Conservation (phyloP, 2,329 filamentous ascomycete genomes). For the Hypoxylon sp. region DNA sequence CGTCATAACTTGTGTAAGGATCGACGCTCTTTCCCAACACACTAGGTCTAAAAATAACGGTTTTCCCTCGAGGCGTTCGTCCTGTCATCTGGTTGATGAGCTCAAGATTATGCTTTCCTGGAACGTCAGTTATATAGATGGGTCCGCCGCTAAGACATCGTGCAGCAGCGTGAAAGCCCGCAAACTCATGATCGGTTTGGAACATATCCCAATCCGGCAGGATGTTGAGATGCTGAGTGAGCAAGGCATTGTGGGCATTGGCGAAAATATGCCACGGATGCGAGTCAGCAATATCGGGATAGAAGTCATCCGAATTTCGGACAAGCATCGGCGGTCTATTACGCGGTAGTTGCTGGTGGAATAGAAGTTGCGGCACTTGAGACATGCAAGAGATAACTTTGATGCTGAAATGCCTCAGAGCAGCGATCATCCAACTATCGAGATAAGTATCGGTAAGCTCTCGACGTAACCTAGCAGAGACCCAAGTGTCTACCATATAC, state of each 20-base stretch:
- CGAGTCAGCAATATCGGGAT: slow-evolving; percentile 82
- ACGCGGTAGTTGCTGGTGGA: slow-evolving; percentile 84
- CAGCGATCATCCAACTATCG: slow-evolving; percentile 86
- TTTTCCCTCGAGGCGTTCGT: slow-evolving; percentile 77
- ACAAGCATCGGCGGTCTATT: slow-evolving; percentile 81
- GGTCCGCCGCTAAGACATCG: slow-evolving; percentile 92
- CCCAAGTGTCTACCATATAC: slow-evolving; percentile 85
- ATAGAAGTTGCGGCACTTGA: slow-evolving; percentile 86
- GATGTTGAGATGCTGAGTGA: slow-evolving; percentile 87
- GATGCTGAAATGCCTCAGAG: slow-evolving; percentile 81
- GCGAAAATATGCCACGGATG: slow-evolving; percentile 97
- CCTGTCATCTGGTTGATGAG: slow-evolving; percentile 88
- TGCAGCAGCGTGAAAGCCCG: slow-evolving; percentile 89
- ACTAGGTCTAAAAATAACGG: slow-evolving; percentile 85
- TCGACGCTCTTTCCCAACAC: slow-evolving; percentile 79
- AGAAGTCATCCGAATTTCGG: slow-evolving; percentile 93
- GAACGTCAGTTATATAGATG: slow-evolving; percentile 93
- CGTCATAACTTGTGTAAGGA: slow-evolving; percentile 82
- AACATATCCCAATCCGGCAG: slow-evolving; percentile 88
- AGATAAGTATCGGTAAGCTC: slow-evolving; percentile 82
- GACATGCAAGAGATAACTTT: slow-evolving; percentile 96
- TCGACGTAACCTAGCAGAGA: slow-evolving; percentile 77
- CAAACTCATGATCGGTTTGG: slow-evolving; percentile 76
- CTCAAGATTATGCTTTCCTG: slow-evolving; percentile 81
- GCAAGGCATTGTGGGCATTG: slow-evolving; percentile 89